phyloP scores from a whole-genome alignment of 148 eudicot species.

The Talinum fruticosum region DNA sequence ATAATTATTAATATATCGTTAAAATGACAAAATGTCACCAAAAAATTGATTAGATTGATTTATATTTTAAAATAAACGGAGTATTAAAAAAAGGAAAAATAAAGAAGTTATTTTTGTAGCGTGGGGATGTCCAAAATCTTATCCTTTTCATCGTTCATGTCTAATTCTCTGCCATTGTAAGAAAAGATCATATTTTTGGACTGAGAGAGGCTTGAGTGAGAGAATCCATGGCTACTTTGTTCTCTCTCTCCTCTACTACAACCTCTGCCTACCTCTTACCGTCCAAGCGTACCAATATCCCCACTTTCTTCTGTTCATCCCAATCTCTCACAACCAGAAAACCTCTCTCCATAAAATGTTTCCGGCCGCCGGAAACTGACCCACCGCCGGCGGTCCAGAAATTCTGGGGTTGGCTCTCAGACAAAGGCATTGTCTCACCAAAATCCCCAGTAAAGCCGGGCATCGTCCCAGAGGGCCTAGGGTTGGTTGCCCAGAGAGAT shows the following conservation, averaged over 20 bases:
- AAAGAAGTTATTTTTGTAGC: too few relatives aligned
- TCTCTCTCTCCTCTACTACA: conserved; percentile 25
- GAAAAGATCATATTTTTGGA: neutral
- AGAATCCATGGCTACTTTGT: conserved; percentile 27
- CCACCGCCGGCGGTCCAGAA: conserved; percentile 48
- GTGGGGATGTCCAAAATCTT: neutral
- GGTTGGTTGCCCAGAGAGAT: conserved; percentile 72
- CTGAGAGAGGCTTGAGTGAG: neutral
- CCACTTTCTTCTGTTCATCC: conserved; percentile 4
- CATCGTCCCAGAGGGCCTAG: conserved; percentile 67
- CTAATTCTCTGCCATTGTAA: neutral
- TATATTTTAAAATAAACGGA: too few relatives aligned
- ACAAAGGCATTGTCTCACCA: conserved; percentile 53
- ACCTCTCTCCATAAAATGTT: conserved; percentile 29
- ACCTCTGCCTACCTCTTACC: conserved; percentile 22
- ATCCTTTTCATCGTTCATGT: conserved; percentile 1
- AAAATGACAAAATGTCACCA: too few relatives aligned
- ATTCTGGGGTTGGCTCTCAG: conserved; percentile 85
- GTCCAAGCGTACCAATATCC: conserved; percentile 1
- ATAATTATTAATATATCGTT: too few relatives aligned
- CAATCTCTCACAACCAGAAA: conserved; percentile 14
- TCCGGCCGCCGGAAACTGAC: conserved; percentile 34
- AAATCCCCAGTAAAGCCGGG: conserved; percentile 71
- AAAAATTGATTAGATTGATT: too few relatives aligned
- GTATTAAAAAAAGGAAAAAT: too few relatives aligned